Base-by-base conservation (phyloP, 306 rosid species). In the Gynostemma pentaphyllum region DNA sequence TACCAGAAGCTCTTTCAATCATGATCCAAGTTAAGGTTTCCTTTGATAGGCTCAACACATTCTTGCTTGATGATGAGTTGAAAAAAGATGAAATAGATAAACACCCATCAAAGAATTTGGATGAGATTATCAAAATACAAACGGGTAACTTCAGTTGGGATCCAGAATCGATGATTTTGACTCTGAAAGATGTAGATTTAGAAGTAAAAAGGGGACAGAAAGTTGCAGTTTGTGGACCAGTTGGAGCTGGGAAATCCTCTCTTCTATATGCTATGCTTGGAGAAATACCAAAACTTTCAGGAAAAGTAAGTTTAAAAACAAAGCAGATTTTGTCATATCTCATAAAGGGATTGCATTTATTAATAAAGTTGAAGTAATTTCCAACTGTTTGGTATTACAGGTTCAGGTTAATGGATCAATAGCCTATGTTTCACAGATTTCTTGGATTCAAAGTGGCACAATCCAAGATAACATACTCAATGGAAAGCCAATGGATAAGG, bases 401-500 rank as follows among this genome's bases (percentile, higher is more conserved):
- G 89, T 89, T 42, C 75, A 76, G 12, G 85, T 80, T 1, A 36
- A 21, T 64, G 89, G 95, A 44, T 80, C 72, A 15, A 48, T 83
- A 24, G 96, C 95, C 11, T 83, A 89, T 59, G 95, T 89, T 72
- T 75, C 96, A 68, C 96, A 89, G 68, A 67, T 67, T 54, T 65
- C 96, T 45, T 89, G 96, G 96, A 89, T 86, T 21, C 96, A 89
- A 42, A 86, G 96, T 26, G 96, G 96, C 68, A 89, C 96, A 11
- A 62, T 89, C 46, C 83, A 60, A 0, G 91, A 82, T 10, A 86
- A 89, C 74, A 80, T 89, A 78, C 91, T 86, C 45, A 83, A 76
- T 11, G 82, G 96, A 41, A 89, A 72, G 75, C 59, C 85, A 68
- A 86, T 86, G 96, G 85, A 83, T 21, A 68, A 71, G 41, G 26